A percentile compares a stretch with the other conserved stretches of the same genome.
phyloP scores from a whole-genome alignment of 2,329 filamentous ascomycete genomes.

The Talaromyces amestolkiae region DNA sequence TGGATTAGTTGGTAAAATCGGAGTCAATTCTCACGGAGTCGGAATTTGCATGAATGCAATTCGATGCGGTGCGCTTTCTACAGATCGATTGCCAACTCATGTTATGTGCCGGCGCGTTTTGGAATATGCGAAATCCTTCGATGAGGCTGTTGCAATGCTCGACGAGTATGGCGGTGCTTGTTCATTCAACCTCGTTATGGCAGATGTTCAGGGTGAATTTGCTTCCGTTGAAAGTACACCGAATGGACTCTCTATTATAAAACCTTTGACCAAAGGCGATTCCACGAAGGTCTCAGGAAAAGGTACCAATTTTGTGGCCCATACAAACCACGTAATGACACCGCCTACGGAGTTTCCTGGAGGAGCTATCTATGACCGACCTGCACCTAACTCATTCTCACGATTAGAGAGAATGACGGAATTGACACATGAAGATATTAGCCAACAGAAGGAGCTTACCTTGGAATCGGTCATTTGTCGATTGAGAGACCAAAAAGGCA shows the following conservation, averaged over 20 bases:
- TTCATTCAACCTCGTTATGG: not conserved
- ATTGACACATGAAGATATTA: not conserved
- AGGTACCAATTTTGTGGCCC: not conserved
- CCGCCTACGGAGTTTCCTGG: not conserved
- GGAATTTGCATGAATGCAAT: conserved; percentile 9
- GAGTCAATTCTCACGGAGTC: conserved; percentile 3
- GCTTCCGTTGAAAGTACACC: conserved; percentile 6
- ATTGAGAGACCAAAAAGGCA: conserved; percentile 1
- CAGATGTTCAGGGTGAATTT: not conserved
- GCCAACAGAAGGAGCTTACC: not conserved
- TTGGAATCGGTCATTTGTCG: not conserved
- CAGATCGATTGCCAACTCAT: conserved; percentile 8
- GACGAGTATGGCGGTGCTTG: conserved; percentile 5
- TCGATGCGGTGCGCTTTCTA: conserved; percentile 1
- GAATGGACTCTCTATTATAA: not conserved
- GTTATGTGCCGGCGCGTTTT: not conserved
- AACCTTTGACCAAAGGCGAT: not conserved
- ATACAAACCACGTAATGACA: conserved; percentile 12
- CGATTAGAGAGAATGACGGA: conserved; percentile 4
- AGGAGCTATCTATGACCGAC: conserved; percentile 3
- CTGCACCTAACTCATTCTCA: conserved; percentile 12
- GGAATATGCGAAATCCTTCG: not conserved
- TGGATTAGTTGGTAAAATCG: conserved; percentile 10
- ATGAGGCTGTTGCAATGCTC: conserved; percentile 2
- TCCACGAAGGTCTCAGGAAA: not conserved